Evolutionary conservation across 495 filamentous ascomycete genomes (phyloP), one percentile per base, ranked within the genome.

Genomic region (Daldinia decipiens): DNA sequence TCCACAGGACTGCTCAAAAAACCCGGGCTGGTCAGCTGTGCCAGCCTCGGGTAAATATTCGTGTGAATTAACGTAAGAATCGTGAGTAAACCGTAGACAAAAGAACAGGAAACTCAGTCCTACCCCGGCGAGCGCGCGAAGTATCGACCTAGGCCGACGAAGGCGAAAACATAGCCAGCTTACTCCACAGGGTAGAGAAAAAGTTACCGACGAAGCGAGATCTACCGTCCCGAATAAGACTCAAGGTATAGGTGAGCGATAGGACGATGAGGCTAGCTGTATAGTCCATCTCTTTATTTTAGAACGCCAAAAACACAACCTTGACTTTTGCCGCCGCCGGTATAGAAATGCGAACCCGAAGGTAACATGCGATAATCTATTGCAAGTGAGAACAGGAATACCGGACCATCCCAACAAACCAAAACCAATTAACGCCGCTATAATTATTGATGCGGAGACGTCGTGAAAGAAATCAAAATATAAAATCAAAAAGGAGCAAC

Each of bases 301-400:
- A 70, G 50, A 77, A 77, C 73, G 75, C 75, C 75, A 45, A 58
- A 47, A 47, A 68, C 60, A 36, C 53, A 74, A 59, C 65, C 60
- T 55, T 51, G 55, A 72, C 62, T 75, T 77, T 75, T 70, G 32
- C 75, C 73, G 47, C 75, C 56, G 38, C 60, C 73, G 75, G 70
- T 76, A 52, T 66, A 62, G 58, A 69, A 70, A 77, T 77, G 75
- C 75, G 71, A 74, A 56, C 62, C 62, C 62, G 50, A 74, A 69
- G 38, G 60, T 59, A 70, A 69, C 17, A 69, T 72, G 60, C 66
- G 64, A 63, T 61, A 62, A 72, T 77, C 75, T 77, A 77, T 76
- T 67, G 75, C 62, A 72, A 71, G 63, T 54, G 55, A 59, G 61
- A 70, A 69, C 74, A 40, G 31, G 34, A 59, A 74, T 36, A 66